Evolutionary conservation across 2,329 filamentous ascomycete species (phyloP).

Genomic region (Microcyclosporella mali): DNA sequence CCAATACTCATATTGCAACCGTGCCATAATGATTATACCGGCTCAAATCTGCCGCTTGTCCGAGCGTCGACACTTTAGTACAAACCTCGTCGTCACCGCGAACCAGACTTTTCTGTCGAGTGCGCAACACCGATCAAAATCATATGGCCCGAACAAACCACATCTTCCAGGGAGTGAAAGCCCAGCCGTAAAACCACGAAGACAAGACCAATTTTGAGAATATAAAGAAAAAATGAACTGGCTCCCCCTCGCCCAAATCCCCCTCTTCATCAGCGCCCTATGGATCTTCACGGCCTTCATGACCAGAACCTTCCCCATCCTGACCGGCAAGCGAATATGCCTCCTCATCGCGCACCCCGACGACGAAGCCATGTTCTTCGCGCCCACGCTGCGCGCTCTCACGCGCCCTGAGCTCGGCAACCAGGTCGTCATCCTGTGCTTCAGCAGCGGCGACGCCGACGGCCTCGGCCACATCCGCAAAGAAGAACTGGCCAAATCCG

Average conservation of each 20-base stretch:
- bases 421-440: constrained; percentile 87
- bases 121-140: too few species aligned
- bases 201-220: too few species aligned
- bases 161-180: too few species aligned
- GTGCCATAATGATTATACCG: too few species aligned
- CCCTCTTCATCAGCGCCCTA: constrained; percentile 37
- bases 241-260: constrained; percentile 34
- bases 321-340: constrained; percentile 79
- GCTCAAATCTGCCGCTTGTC: too few species aligned
- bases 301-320: constrained; percentile 52
- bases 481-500: constrained; percentile 77
- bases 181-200: too few species aligned
- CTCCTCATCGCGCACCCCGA: constrained; percentile 95
- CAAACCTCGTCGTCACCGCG: too few species aligned
- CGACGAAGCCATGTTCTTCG: constrained; percentile 99
- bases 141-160: too few species aligned
- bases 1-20: too few species aligned
- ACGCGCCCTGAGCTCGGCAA: constrained; percentile 75
- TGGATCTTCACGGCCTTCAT: constrained; percentile 46
- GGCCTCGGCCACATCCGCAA: constrained; percentile 78
- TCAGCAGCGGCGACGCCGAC: constrained; percentile 86
- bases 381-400: constrained; percentile 78
- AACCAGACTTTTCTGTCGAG: too few species aligned
- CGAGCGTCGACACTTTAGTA: too few species aligned
- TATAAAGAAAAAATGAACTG: constrained; percentile 43